Evolutionary conservation across 768 basidiomycete species (phyloP).

Genomic region (Lactifluus subvellereus): DNA sequence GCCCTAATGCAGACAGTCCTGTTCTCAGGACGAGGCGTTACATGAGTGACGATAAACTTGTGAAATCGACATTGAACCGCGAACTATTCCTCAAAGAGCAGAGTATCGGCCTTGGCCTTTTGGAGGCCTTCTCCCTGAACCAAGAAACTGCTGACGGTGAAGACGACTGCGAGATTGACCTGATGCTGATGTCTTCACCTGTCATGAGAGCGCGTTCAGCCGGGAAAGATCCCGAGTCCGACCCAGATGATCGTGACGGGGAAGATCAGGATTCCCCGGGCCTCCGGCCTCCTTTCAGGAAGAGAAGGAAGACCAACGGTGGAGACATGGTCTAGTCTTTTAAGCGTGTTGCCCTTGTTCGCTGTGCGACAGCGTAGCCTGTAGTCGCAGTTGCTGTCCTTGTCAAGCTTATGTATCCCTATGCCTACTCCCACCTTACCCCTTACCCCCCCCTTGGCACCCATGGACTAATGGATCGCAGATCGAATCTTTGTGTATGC

Average conservation of each 20-base stretch:
- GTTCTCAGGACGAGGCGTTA: constrained; percentile 22
- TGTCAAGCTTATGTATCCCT: constrained; percentile 14
- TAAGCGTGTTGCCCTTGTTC: not conserved
- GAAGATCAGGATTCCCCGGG: constrained; percentile 15
- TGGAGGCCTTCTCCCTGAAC: constrained; percentile 29
- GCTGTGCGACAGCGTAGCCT: not conserved
- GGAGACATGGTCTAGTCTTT: constrained; percentile 1
- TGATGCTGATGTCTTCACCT: constrained; percentile 24
- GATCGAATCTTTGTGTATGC: constrained; percentile 4
- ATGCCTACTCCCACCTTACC: not conserved
- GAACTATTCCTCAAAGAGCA: constrained; percentile 10
- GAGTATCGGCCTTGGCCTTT: constrained; percentile 26
- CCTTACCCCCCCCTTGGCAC: not conserved
- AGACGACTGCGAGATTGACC: constrained; percentile 22
- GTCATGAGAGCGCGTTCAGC: constrained; percentile 18
- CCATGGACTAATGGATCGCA: constrained; percentile 1
- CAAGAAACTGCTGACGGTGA: constrained; percentile 16
- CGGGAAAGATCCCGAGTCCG: not conserved
- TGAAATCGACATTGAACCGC: constrained; percentile 15
- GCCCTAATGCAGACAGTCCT: constrained; percentile 23
- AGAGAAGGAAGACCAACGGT: constrained; percentile 31
- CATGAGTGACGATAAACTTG: constrained; percentile 18
- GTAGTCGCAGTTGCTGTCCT: not conserved
- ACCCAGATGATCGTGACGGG: constrained; percentile 18
- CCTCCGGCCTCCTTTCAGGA: constrained; percentile 28